Base-by-base conservation (phyloP, 1,139 yeast species). In the Sugiyamaella neomexicana region DNA sequence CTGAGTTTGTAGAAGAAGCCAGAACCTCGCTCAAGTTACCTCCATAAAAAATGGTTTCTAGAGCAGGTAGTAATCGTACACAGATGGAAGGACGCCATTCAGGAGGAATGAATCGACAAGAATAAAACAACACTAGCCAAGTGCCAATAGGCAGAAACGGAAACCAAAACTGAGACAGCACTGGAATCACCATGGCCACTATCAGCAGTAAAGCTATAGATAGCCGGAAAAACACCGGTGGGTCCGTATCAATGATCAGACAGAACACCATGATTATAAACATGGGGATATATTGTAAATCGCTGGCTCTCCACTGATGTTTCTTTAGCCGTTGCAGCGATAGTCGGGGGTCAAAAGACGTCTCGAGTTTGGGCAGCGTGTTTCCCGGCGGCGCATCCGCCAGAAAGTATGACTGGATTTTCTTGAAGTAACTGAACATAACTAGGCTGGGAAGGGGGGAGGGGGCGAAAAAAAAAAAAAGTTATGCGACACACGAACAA, bases 11-110 rank as follows among this genome's bases (percentile, higher is more conserved):
- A 16, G 83, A 75, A 2, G 95, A 80, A 1, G 98, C 95, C 65
- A 93, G 78, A 37, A 93, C 85, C 65, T 87, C 89, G 53, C 95
- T 85, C 65, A 95, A 78, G 70, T 93, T 89, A 66, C 93, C 98
- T 52, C 99, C 99, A 67, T 89, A 93, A 60, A 93, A 76, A 57
- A 93, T 87, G 36, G 97, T 90, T 70, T 93, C 99, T 74, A 91
- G 79, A 1, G 97, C 96, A 0, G 99, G 99, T 47, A 93, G 78
- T 23, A 89, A 87, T 62, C 93, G 86, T 50, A 93, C 99, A 40
- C 86, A 82, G 63, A 93, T 95, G 17, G 91, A 88, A 2, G 98
- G 97, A 67, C 95, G 84, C 82, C 88, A 83, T 6, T 75, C 70
- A 8, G 84, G 78, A 10, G 96, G 91, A 60, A 93, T 86, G 65